These are phyloP conservation scores for Penicillium waksmanii DNA, from an alignment of 495 filamentous ascomycete species.

Conservation along the genomic window DNA sequence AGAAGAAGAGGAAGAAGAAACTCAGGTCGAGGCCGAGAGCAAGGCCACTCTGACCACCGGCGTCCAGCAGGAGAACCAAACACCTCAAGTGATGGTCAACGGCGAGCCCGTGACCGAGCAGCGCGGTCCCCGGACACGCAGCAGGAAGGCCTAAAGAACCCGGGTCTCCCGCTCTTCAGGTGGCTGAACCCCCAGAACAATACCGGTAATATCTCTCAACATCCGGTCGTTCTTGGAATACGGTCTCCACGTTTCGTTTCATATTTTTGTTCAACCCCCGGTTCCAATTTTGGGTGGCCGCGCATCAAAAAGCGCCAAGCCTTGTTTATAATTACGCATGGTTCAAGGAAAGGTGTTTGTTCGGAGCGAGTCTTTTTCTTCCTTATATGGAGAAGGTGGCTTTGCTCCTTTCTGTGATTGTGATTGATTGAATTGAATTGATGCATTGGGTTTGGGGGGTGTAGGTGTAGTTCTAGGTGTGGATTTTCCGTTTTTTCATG, in stretches of 20 bases:
- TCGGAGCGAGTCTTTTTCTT: slow-evolving; percentile 6
- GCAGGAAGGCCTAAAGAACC: slow-evolving; percentile 23
- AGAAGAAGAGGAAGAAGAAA: slow-evolving; percentile 47
- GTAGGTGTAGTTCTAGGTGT: neutral
- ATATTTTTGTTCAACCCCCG: neutral
- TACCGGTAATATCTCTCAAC: neutral
- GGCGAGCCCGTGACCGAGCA: slow-evolving; percentile 39
- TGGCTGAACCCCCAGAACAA: neutral
- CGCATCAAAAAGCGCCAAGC: slow-evolving; percentile 2
- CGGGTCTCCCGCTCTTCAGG: neutral
- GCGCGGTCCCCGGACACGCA: slow-evolving; percentile 30
- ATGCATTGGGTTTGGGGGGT: slow-evolving; percentile 7
- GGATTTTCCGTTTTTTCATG: slow-evolving; percentile 1
- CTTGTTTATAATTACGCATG: slow-evolving; percentile 29
- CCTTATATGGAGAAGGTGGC: neutral
- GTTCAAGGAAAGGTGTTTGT: slow-evolving; percentile 15
- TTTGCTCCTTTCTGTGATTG: neutral
- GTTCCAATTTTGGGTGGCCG: slow-evolving; percentile 12
- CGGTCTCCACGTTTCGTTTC: no score
- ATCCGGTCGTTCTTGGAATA: neutral
- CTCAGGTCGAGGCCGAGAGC: slow-evolving; percentile 25
- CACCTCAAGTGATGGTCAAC: slow-evolving; percentile 44
- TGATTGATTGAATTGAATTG: slow-evolving; percentile 2
- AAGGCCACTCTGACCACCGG: slow-evolving; percentile 38
- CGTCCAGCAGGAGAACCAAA: slow-evolving; percentile 40